A percentile compares a stretch with the other conserved stretches of the same genome.
Evolutionary conservation across 352 stramenopile species (phyloP).

Genomic region (Phytopythium aichiense): DNA sequence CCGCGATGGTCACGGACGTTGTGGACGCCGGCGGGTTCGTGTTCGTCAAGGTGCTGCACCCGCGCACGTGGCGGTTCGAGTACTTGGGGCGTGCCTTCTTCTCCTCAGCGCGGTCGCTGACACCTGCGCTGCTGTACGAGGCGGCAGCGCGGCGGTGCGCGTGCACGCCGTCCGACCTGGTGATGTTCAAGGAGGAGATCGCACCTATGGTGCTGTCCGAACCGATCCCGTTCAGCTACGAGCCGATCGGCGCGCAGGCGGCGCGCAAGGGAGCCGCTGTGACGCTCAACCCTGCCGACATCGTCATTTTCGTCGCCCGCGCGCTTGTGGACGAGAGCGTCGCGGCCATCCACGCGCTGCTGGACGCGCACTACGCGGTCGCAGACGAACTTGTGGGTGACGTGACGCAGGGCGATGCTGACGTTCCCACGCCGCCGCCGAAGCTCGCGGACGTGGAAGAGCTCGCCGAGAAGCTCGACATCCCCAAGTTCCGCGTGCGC

Average conservation of each 20-base stretch:
- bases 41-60: conserved; percentile 66
- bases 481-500: conserved; percentile 75
- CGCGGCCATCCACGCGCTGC: conserved; percentile 21
- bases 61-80: conserved; percentile 27
- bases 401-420: neutral
- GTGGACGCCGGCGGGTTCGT: conserved; percentile 29
- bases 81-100: conserved; percentile 42
- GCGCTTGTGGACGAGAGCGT: conserved; percentile 18
- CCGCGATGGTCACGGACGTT: neutral
- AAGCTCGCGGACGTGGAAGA: conserved; percentile 65
- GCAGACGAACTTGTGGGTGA: conserved; percentile 32
- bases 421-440: conserved; percentile 12
- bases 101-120: conserved; percentile 15
- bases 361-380: conserved; percentile 34
- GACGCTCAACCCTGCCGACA: conserved; percentile 45
- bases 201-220: conserved; percentile 51
- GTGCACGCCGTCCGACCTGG: conserved; percentile 40
- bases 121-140: conserved; percentile 40
- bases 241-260: conserved; percentile 3
- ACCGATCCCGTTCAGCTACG: conserved; percentile 33
- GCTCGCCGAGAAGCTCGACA: conserved; percentile 62
- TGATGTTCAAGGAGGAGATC: conserved; percentile 77
- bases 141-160: conserved; percentile 32
- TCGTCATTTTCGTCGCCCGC: conserved; percentile 50
- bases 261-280: conserved; percentile 12